A percentile compares a stretch with the other conserved stretches of the same genome.
Evolutionary conservation across 2,329 filamentous ascomycete genomes (phyloP).

Genomic region (Trichoderma koningii): DNA sequence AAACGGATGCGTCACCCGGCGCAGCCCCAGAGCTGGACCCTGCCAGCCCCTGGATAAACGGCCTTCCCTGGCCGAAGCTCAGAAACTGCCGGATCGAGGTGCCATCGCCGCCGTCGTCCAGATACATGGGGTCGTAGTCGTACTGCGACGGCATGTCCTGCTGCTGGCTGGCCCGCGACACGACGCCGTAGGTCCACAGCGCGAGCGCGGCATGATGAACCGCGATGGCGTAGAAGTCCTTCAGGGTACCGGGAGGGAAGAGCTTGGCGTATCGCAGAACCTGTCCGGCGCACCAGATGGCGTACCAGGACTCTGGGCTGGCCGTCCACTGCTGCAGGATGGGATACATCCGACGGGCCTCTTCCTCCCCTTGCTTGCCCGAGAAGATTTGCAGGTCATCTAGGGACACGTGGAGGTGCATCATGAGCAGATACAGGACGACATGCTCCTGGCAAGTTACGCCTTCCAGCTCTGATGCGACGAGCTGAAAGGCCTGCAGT

Average conservation of each 20-base stretch:
- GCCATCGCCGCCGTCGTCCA: slow-evolving; percentile 56
- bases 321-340: slow-evolving; percentile 61
- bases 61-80: slow-evolving; percentile 54
- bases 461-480: slow-evolving; percentile 47
- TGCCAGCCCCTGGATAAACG: slow-evolving; percentile 49
- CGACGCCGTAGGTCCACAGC: slow-evolving; percentile 69
- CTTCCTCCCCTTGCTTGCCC: slow-evolving; percentile 67
- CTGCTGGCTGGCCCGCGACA: slow-evolving; percentile 47
- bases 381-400: slow-evolving; percentile 68
- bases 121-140: slow-evolving; percentile 47
- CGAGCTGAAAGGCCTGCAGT: slow-evolving; percentile 51
- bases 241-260: slow-evolving; percentile 56
- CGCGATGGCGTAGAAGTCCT: slow-evolving; percentile 68
- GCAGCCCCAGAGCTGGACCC: slow-evolving; percentile 28
- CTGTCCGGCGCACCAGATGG: slow-evolving; percentile 69
- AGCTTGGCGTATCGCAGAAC: slow-evolving; percentile 61
- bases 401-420: slow-evolving; percentile 65
- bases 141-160: slow-evolving; percentile 40
- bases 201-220: slow-evolving; percentile 69
- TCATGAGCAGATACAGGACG: slow-evolving; percentile 57
- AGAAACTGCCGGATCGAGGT: slow-evolving; percentile 59
- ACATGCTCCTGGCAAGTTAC: slow-evolving; percentile 51
- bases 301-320: slow-evolving; percentile 57
- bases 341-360: slow-evolving; percentile 61
- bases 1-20: slow-evolving; percentile 47